These are phyloP conservation scores for Colletotrichum sp. DNA, from an alignment of 2,329 filamentous ascomycete genomes.

Conservation along the genomic window DNA sequence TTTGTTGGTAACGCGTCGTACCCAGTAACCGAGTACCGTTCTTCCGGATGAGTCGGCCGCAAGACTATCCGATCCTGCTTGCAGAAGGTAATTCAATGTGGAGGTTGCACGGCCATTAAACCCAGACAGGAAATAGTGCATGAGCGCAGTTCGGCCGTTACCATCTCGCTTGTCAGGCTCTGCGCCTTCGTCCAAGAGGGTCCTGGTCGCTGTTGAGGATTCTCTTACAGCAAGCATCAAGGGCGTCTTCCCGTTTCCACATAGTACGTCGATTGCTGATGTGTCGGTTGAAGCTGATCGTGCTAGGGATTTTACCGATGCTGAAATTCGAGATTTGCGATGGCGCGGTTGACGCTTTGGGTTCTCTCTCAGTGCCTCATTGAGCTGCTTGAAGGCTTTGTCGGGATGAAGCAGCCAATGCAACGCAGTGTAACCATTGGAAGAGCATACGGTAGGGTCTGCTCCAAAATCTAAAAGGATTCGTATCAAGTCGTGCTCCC, in stretches of 20 bases:
- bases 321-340: background rate
- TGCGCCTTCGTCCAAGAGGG: slow-evolving; percentile 94
- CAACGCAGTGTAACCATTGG: background rate
- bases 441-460: background rate
- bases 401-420: slow-evolving; percentile 76
- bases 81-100: background rate
- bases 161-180: slow-evolving; percentile 58
- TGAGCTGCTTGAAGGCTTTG: slow-evolving; percentile 38
- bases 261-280: background rate
- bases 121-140: background rate
- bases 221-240: background rate
- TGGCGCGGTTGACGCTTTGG: background rate
- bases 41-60: background rate
- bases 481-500: background rate
- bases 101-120: background rate
- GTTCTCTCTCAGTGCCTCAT: background rate
- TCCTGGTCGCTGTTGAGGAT: slow-evolving; percentile 47
- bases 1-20: background rate
- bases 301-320: background rate
- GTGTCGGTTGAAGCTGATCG: background rate
- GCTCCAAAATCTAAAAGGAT: background rate
- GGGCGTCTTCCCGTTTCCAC: background rate
- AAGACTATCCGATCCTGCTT: background rate
- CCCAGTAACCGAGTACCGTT: background rate
- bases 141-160: background rate